Evolutionary conservation across 1,284 basidiomycete genomes (phyloP), one percentile per base, ranked within the genome.

Genomic region (Ustilago sp.): DNA sequence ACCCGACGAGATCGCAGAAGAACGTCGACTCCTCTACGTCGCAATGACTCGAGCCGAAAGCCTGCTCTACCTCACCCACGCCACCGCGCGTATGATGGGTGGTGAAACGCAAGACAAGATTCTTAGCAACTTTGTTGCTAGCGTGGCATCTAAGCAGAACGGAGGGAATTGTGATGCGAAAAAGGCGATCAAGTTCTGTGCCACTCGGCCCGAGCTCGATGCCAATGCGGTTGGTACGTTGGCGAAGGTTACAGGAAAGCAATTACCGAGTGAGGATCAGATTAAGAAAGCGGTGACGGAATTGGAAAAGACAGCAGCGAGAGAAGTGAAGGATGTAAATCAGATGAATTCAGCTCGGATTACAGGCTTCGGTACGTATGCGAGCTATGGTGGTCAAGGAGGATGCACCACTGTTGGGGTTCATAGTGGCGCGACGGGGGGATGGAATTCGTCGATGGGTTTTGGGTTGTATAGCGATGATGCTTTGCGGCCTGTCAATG

Each of bases 31-130:
- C 63, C 89, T 95, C 23, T 97, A 95, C 82, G 94, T 96, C 5
- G 94, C 93, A 0, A 94, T 94, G 87, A 97, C 94, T 0, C 90
- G 94, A 11, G 94, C 94, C 0, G 92, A 95, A 83, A 88, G 89
- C 3, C 88, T 94, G 17, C 88, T 95, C 32, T 93, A 93, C 83
- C 83, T 94, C 17, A 88, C 90, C 67, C 52, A 86, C 76, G 62
- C 69, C 15, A 54, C 71, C 3, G 66, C 62, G 3, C 77, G 83
- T 9, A 68, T 74, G 66, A 54, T 69, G 19, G 75, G 75, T 11
- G 77, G 77, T 28, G 74, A 83, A 4, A 73, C 60, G 23, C 61
- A 68, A 39, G 59, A 70, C 39, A 77, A 74, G 50, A 43, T 61
- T 3, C 54, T 82, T 2, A 77, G 75, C 41, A 64, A 59, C 28